Conservation (phyloP, 139 green algal species). For the Picochlorum sp. region DNA sequence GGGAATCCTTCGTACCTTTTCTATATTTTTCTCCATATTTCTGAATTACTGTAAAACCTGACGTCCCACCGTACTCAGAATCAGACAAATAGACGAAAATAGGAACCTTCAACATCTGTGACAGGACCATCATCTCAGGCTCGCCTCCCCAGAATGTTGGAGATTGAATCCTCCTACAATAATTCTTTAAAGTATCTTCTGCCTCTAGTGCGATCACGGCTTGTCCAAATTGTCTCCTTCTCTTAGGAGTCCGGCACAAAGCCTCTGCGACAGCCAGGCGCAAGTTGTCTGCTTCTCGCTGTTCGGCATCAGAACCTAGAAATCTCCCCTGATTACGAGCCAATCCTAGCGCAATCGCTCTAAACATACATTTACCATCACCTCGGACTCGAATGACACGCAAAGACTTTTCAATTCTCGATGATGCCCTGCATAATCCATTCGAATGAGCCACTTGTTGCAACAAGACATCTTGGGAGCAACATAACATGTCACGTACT, state of each 20-base stretch:
- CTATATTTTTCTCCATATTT: slow-evolving; percentile 52
- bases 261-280: slow-evolving; percentile 46
- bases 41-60: slow-evolving; percentile 34
- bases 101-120: slow-evolving; percentile 42
- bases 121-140: slow-evolving; percentile 54
- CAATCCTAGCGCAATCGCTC: slow-evolving; percentile 44
- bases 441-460: background rate
- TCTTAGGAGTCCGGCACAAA: slow-evolving; percentile 39
- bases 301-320: slow-evolving; percentile 19
- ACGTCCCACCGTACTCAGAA: slow-evolving; percentile 5
- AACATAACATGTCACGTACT: background rate
- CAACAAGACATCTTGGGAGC: background rate
- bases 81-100: slow-evolving; percentile 38
- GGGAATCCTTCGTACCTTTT: slow-evolving; percentile 18
- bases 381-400: slow-evolving; percentile 29
- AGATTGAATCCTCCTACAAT: slow-evolving; percentile 43
- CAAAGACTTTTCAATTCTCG: slow-evolving; percentile 8
- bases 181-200: slow-evolving; percentile 38
- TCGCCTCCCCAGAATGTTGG: slow-evolving; percentile 60
- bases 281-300: slow-evolving; percentile 45
- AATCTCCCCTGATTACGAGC: slow-evolving; percentile 38
- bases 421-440: slow-evolving; percentile 11
- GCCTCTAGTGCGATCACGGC: slow-evolving; percentile 29
- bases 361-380: slow-evolving; percentile 61
- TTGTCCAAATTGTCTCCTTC: slow-evolving; percentile 36